Percentiles rank a stretch among this genome's conserved stretches.
Conservation (phyloP, 176 grass and related monocot genomes). For the Ensete glaucum region DNA sequence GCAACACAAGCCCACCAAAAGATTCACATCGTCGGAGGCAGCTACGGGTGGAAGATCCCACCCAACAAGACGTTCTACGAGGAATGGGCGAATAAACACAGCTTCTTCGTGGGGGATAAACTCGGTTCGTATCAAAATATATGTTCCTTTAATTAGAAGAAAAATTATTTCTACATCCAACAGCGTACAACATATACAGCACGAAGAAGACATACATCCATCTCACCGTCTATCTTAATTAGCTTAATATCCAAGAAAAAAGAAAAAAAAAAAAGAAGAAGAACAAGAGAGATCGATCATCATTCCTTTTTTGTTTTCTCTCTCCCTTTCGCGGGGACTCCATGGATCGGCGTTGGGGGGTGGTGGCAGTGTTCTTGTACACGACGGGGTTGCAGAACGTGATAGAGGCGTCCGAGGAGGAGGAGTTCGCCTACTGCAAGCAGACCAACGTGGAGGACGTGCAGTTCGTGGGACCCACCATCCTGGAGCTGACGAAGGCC, state of each 20-base stretch:
- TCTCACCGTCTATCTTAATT: too few relatives aligned
- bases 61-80: slow-evolving; percentile 61
- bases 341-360: background rate
- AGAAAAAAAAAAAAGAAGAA: too few relatives aligned
- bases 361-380: slow-evolving; percentile 60
- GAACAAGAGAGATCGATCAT: too few relatives aligned
- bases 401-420: background rate
- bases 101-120: slow-evolving; percentile 58
- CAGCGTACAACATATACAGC: too few relatives aligned
- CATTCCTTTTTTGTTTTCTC: too few relatives aligned
- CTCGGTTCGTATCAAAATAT: slow-evolving; percentile 30
- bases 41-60: slow-evolving; percentile 68
- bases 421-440: slow-evolving; percentile 32
- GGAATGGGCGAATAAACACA: slow-evolving; percentile 46
- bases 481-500: slow-evolving; percentile 51
- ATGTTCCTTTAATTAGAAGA: background rate
- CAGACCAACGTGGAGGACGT: slow-evolving; percentile 40
- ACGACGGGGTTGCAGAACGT: slow-evolving; percentile 63
- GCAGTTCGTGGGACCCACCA: slow-evolving; percentile 36
- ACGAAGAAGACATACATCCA: too few relatives aligned
- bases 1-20: slow-evolving; percentile 33
- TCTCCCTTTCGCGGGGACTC: too few relatives aligned
- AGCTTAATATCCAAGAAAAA: too few relatives aligned
- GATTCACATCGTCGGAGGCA: slow-evolving; percentile 78
- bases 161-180: background rate